Evolutionary conservation across 73 alveolate species (phyloP), one percentile per base, ranked within the genome.

Genomic region (Uronychia binucleata): DNA sequence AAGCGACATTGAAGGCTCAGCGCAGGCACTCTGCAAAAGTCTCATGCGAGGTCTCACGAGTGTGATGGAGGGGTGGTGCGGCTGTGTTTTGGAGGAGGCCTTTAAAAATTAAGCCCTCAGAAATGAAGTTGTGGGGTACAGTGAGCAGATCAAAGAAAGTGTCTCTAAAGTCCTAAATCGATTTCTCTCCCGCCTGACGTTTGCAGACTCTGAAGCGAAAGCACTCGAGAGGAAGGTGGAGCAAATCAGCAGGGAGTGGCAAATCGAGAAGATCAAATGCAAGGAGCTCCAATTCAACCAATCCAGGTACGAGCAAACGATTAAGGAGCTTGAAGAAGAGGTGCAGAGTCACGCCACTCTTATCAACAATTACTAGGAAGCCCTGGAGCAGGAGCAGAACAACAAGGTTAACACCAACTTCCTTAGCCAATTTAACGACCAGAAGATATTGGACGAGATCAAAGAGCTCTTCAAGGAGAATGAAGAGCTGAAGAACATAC

Each of bases 381-480:
- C 67, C 5, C 19, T 46, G 19, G 67, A 46, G 19, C n/a, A 46
- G 67, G 67, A 46, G 67, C 32, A 82, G 34, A 26, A 30, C 1
- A 82, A 74, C 67, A 46, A 46, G 67, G 67, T 46, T 33, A 30
- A 58, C 1, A 74, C 30, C 26, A 26, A 33, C 31, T 78, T 85
- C 30, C 78, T 89, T 19, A 88, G 95, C 5, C 78, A 85, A 34
- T 89, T 78, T 35, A 90, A 84, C 75, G 82, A 89, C 33, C 57
- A 46, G 1, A 84, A 78, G 74, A 87, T 89, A 27, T 80, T 89
- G 1, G 90, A 89, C 27, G 95, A 89, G 46, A 84, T 89, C 58
- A 89, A 84, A 34, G 83, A 83, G 8, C 76, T 89, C 0, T 78
- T 82, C 28, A 88, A 88, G 14, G 95, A 89, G 77, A 89, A 89